Conservation (phyloP, 192 early-diverging fungal genomes). For the Funneliformis mosseae region DNA sequence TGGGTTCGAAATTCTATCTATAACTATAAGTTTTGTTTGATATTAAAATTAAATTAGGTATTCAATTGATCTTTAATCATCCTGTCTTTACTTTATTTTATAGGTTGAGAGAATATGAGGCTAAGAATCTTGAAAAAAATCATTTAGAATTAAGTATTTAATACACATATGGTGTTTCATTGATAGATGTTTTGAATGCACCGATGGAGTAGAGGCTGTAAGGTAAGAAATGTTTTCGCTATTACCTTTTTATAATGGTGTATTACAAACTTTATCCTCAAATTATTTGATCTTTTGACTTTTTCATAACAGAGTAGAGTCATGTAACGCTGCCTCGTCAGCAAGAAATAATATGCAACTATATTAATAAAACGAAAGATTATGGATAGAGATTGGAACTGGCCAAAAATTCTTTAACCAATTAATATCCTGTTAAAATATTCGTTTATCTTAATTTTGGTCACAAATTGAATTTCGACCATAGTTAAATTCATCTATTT, state of each 20-base stretch:
- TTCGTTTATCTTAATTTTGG: too few relatives aligned
- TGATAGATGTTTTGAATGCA: conserved; percentile 36
- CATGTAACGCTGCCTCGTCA: conserved; percentile 9
- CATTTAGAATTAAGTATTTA: conserved; percentile 35
- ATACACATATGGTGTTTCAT: conserved; percentile 36
- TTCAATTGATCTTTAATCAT: conserved; percentile 17
- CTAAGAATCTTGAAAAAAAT: conserved; percentile 19
- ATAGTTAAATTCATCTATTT: too few relatives aligned
- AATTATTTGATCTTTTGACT: too few relatives aligned
- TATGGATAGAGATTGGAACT: not conserved
- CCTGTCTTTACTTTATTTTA: conserved; percentile 14
- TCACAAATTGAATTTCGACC: too few relatives aligned
- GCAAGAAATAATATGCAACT: conserved; percentile 28
- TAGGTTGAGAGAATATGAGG: conserved; percentile 38
- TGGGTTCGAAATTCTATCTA: conserved; percentile 35
- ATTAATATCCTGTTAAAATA: too few relatives aligned
- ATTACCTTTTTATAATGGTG: not conserved
- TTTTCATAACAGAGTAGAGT: conserved; percentile 22
- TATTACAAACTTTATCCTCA: not conserved
- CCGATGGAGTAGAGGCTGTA: conserved; percentile 29
- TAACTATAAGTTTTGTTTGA: conserved; percentile 32
- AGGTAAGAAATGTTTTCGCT: conserved; percentile 28
- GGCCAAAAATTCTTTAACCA: too few relatives aligned
- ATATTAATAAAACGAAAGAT: conserved; percentile 29
- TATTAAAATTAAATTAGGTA: not conserved